Evolutionary conservation across 2,329 filamentous ascomycete genomes (phyloP).

Genomic region (Colletotrichum shisoi): DNA sequence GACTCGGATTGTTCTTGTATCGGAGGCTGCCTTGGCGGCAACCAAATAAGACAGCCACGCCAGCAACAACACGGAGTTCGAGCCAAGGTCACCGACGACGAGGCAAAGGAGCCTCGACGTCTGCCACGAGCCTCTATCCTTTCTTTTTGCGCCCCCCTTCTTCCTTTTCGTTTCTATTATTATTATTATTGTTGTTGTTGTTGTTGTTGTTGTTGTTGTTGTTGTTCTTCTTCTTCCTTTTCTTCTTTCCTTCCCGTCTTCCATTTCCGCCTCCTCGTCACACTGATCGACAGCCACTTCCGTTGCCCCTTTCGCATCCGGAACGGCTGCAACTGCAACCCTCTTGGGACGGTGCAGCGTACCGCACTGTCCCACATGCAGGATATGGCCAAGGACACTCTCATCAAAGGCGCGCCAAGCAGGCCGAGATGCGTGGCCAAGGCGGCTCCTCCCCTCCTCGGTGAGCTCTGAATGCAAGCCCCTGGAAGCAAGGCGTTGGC

Average conservation of each 20-base stretch:
- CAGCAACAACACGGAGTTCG: not conserved
- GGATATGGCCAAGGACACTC: not conserved
- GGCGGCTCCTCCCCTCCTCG: no score
- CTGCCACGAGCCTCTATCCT: not conserved
- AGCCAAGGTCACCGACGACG: not conserved
- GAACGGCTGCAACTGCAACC: conserved; percentile 19
- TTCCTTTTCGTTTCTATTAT: not conserved
- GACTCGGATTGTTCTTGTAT: conserved; percentile 6
- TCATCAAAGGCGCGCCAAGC: not conserved
- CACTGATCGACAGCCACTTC: conserved; percentile 5
- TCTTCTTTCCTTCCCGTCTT: conserved; percentile 4
- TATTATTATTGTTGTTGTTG: not conserved
- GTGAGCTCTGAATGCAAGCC: not conserved
- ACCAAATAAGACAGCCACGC: not conserved
- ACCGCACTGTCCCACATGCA: not conserved
- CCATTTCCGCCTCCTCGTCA: not conserved
- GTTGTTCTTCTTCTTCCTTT: no score
- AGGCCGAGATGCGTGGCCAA: not conserved
- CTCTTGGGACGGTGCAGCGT: not conserved
- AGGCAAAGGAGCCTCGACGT: not conserved
- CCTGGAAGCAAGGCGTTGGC: not conserved
- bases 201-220: no score
- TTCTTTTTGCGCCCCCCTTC: not conserved
- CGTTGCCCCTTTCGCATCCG: conserved; percentile 10
- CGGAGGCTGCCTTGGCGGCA: conserved; percentile 3